Base-by-base conservation (phyloP, 768 basidiomycete genomes). In the Boletus pseudopeckii region DNA sequence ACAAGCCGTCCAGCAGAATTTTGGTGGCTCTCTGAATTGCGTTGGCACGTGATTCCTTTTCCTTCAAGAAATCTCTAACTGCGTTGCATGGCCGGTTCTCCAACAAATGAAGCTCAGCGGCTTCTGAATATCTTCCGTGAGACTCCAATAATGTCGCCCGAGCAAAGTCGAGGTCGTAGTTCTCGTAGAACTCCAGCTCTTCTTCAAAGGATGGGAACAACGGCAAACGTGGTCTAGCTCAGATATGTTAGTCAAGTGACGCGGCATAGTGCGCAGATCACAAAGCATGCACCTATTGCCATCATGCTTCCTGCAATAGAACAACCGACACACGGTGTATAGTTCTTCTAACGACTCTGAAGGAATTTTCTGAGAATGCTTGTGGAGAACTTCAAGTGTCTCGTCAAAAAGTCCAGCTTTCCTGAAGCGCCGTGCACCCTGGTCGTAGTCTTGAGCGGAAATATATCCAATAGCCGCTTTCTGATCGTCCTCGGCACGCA, bases 181-280 rank as follows among this genome's bases (percentile, higher is more conserved):
- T 75, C 50, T 84, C 78, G 17, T 83, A 71, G 53, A 82, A 88
- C 36, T 78, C 76, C n/a, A 84, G 56, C 18, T 74, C 73, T 20
- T 84, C 80, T 20, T 86, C 79, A 1, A 74, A 67, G 1, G 75
- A 71, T 0, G 70, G 55, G 53, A 88, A 88, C 4, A 88, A 63
- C 7, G 50, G 69, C 50, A 22, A 76, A 76, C 64, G 78, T 70
- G 70, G 65, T 20, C 86, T 86, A 38, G 58, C 13, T 42, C 39
- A 33, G 37, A 26, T 13, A 14, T 14, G 7, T 65, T 15, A 55
- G 45, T n/a, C 20, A 20, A 13, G n/a, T 13, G 14, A 24, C 24
- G 44, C 4, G 10, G 45, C 1, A 45, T 56, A 52, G 6, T 26
- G 24, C 30, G 7, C 0, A 34, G 9, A 38, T 24, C 18, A 45